Evolutionary conservation across 768 basidiomycete genomes (phyloP).

Genomic region (Pleurotus pulmonarius): DNA sequence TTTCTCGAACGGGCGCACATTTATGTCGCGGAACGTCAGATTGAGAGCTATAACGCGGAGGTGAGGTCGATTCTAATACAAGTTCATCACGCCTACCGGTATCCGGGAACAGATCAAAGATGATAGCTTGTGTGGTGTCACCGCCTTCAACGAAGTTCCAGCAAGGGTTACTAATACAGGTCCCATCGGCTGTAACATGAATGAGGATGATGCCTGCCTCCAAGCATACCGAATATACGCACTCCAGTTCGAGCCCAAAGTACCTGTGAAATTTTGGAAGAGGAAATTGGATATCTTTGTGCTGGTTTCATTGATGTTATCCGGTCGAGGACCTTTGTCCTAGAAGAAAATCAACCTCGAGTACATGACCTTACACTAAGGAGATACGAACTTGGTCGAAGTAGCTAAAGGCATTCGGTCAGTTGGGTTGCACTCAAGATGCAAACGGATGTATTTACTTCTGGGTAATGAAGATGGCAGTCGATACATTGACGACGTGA

Average conservation of each 20-base stretch:
- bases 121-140: slow-evolving; percentile 28
- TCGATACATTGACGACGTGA: slow-evolving; percentile 38
- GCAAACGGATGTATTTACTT: slow-evolving; percentile 22
- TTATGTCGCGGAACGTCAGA: slow-evolving; percentile 20
- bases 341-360: slow-evolving; percentile 2
- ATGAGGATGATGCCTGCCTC: background rate
- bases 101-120: slow-evolving; percentile 32
- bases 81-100: slow-evolving; percentile 21
- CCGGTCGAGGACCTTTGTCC: slow-evolving; percentile 30
- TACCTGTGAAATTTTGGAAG: slow-evolving; percentile 32
- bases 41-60: slow-evolving; percentile 18
- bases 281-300: slow-evolving; percentile 30
- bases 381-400: slow-evolving; percentile 36
- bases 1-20: slow-evolving; percentile 22
- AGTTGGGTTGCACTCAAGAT: background rate
- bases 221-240: slow-evolving; percentile 7
- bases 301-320: slow-evolving; percentile 28
- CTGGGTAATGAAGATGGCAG: slow-evolving; percentile 43
- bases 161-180: slow-evolving; percentile 34
- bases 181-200: slow-evolving; percentile 27
- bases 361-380: background rate
- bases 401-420: slow-evolving; percentile 29
- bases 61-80: background rate
- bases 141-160: slow-evolving; percentile 35
- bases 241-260: slow-evolving; percentile 33